Evolutionary conservation across 495 filamentous ascomycete species (phyloP), one percentile per base, ranked within the genome.

Genomic region (Talaromyces thailandensis): DNA sequence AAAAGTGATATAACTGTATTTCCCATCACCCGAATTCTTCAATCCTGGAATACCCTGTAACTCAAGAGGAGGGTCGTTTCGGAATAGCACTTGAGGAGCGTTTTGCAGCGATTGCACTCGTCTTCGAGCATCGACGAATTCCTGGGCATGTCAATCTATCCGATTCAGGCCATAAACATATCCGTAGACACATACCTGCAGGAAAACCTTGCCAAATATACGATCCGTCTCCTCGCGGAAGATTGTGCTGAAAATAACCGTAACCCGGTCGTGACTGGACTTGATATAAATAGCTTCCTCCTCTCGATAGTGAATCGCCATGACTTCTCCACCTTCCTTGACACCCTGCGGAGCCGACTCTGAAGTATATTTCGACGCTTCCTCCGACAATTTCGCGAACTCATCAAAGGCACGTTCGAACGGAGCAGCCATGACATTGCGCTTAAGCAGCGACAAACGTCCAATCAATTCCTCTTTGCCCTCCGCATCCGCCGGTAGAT

Each of bases 261-360:
- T 98, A 43, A 98, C 95, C 60, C 94, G 87, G 71, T 98, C 94
- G 72, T 92, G 88, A 73, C 89, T 95, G 32, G 94, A 93, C 75
- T 98, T 96, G 79, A 98, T 91, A 74, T 96, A 98, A 70, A 98
- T 97, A n/a, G 94, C 94, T 71, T 98, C 94, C 78, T 98, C 94
- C 65, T 98, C 95, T 18, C 94, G 87, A 77, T 98, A 98, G 67
- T 97, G 93, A 63, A 98, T 94, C 2, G 93, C 88, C 88, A 94
- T 96, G 25, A 97, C 88, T 65, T 95, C 88, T 43, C 92, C 92
- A 29, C 92, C 91, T 77, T 96, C 93, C 68, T 82, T 76, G 35
- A 95, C 80, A 51, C 92, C 92, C 69, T 93, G 88, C 1, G 94
- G 94, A 14, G 95, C 95, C 50, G 91, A 88, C 74, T 98, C 94